A percentile compares a stretch with the other conserved stretches of the same genome.
These are phyloP conservation scores for Dioscorea zingiberensis DNA, from an alignment of 106 monocot genomes.

Conservation along the genomic window DNA sequence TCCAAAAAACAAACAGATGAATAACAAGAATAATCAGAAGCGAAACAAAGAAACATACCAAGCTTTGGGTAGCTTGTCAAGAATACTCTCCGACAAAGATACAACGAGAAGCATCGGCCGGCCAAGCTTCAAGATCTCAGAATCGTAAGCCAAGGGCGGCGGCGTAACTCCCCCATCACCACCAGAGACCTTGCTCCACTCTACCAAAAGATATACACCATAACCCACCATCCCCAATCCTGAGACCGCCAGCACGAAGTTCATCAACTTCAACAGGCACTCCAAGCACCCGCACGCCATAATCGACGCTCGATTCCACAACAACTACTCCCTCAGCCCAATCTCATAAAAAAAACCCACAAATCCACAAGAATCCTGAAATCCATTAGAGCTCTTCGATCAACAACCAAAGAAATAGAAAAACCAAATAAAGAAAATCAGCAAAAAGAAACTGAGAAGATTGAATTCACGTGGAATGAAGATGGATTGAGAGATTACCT, in stretches of 20 bases:
- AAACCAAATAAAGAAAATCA: not conserved
- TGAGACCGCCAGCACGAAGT: not conserved
- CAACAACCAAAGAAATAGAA: not conserved
- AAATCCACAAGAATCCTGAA: no score
- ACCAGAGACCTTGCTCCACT: not conserved
- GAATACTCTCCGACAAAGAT: conserved; percentile 7
- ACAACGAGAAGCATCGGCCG: conserved; percentile 14
- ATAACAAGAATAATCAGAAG: no score
- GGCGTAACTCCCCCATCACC: not conserved
- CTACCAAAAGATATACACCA: conserved; percentile 10
- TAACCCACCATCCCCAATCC: conserved; percentile 16
- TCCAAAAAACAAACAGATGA: no score
- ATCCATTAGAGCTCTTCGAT: no score
- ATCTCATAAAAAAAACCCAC: not conserved
- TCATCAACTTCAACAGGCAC: conserved; percentile 12
- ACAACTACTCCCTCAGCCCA: not conserved
- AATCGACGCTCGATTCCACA: not conserved
- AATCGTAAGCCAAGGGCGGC: not conserved
- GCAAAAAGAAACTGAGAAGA: not conserved
- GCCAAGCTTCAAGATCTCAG: conserved; percentile 11
- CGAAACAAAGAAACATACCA: conserved; percentile 4
- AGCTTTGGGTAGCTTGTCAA: conserved; percentile 17
- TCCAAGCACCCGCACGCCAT: conserved; percentile 14
- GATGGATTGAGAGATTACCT: no score
- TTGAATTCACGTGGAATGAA: not conserved